A percentile compares a stretch with the other conserved stretches of the same genome.
phyloP scores from a whole-genome alignment of 768 basidiomycete genomes.

The Russula dissimulans region DNA sequence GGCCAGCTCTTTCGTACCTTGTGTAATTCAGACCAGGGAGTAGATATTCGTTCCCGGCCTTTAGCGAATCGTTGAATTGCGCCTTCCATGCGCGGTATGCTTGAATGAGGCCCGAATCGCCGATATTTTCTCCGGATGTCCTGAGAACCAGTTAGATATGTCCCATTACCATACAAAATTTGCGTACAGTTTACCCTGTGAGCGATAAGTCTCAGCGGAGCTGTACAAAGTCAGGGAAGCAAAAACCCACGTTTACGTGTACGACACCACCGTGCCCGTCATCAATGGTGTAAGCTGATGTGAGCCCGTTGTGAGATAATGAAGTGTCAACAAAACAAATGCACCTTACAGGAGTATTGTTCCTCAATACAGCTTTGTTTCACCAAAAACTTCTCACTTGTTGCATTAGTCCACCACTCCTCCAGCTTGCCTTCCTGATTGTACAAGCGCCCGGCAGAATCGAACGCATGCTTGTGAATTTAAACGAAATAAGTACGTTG shows the following conservation, averaged over 20 bases:
- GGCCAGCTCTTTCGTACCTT: conserved; percentile 34
- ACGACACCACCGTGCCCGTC: conserved; percentile 80
- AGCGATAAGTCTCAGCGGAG: not conserved
- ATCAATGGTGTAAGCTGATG: conserved; percentile 65
- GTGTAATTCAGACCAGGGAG: conserved; percentile 77
- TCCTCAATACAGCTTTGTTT: conserved; percentile 84
- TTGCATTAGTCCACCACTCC: conserved; percentile 89
- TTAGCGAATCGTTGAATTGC: conserved; percentile 51
- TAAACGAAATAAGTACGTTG: not conserved
- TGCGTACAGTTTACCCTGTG: conserved; percentile 65
- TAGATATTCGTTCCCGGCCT: conserved; percentile 55
- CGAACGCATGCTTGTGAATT: conserved; percentile 67
- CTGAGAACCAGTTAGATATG: conserved; percentile 28
- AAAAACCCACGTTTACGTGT: conserved; percentile 68
- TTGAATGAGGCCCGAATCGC: conserved; percentile 76
- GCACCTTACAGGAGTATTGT: conserved; percentile 68
- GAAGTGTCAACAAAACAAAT: not conserved
- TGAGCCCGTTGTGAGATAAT: not conserved
- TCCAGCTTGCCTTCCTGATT: conserved; percentile 82
- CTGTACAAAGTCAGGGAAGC: not conserved
- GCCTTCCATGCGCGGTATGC: conserved; percentile 88
- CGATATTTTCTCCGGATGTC: conserved; percentile 89
- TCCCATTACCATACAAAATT: not conserved
- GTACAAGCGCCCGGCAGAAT: conserved; percentile 82
- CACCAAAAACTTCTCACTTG: conserved; percentile 72